Base-by-base conservation (phyloP, 441 rosid species). In the Pelargonium australe region DNA sequence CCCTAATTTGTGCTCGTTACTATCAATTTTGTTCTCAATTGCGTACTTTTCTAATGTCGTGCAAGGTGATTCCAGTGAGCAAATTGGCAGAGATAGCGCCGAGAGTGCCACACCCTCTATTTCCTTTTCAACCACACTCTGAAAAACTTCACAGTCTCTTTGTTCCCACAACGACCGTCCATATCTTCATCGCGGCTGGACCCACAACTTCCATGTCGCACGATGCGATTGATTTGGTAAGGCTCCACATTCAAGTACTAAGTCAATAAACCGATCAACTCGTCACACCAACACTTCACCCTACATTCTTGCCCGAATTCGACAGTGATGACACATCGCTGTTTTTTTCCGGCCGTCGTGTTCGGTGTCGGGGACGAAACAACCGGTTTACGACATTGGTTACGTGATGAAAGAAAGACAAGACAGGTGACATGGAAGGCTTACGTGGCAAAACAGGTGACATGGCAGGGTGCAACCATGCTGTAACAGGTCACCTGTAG, bases 71-170 rank as follows among this genome's bases (percentile, higher is more conserved):
- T n/a, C n/a, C n/a, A n/a, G n/a, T n/a, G n/a, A n/a, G n/a, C n/a
- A n/a, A n/a, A n/a, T n/a, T n/a, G n/a, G n/a, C n/a, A n/a, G n/a
- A n/a, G n/a, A n/a, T n/a, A n/a, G n/a, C n/a, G n/a, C n/a, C n/a
- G n/a, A n/a, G n/a, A n/a, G n/a, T n/a, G n/a, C 89, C 90, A 78
- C 28, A 90, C 96, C 51, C 98, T 73, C 90, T 92, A 84, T 84
- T 75, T 55, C 53, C 12, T 73, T 68, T 6, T 68, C 68, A 19
- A 34, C 75, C 9, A 53, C 40, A 37, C 66, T 4, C 13, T 74
- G 4, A n/a, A n/a, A n/a, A n/a, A n/a, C n/a, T n/a, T n/a, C n/a
- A n/a, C n/a, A n/a, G n/a, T n/a, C n/a, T n/a, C n/a, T n/a, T n/a
- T n/a, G n/a, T n/a, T n/a, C n/a, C 6, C 72, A 12, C 19, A 31